Percentiles rank a stretch among this genome's conserved stretches.
Conservation (phyloP, 2,329 filamentous ascomycete species). For the Fusarium mundagurra region DNA sequence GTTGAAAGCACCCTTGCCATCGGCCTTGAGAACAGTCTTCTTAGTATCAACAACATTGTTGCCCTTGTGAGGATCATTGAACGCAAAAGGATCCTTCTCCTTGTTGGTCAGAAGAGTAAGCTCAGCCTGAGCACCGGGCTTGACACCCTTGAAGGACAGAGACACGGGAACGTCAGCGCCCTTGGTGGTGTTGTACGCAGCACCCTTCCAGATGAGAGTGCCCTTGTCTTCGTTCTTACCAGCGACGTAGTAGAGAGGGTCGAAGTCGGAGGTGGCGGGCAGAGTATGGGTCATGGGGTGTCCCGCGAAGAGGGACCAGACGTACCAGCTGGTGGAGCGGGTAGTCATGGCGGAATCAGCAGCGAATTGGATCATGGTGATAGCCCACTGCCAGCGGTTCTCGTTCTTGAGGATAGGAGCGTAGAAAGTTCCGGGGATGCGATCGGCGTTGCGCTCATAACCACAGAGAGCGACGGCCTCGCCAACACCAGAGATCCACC, state of each 20-base stretch:
- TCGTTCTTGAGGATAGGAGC: constrained; percentile 60
- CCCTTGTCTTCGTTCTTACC: constrained; percentile 55
- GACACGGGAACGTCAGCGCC: constrained; percentile 56
- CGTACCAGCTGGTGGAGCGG: constrained; percentile 60
- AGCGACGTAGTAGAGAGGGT: constrained; percentile 61
- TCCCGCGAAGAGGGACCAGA: constrained; percentile 60
- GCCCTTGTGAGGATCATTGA: constrained; percentile 56
- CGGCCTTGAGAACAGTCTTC: constrained; percentile 52
- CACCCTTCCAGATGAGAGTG: constrained; percentile 60
- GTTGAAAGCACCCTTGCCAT: constrained; percentile 57
- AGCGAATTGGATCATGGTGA: constrained; percentile 61
- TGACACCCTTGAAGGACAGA: constrained; percentile 56
- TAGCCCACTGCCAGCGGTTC: constrained; percentile 61
- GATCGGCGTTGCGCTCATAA: constrained; percentile 71
- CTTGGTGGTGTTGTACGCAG: constrained; percentile 62
- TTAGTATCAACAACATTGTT: constrained; percentile 61
- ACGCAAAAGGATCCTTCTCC: constrained; percentile 51
- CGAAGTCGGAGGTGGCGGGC: constrained; percentile 53
- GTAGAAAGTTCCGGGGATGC: constrained; percentile 64
- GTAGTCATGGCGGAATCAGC: constrained; percentile 60
- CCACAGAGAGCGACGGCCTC: constrained; percentile 74
- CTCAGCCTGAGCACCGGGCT: constrained; percentile 51
- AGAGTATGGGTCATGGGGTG: constrained; percentile 59
- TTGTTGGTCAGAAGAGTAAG: constrained; percentile 59
- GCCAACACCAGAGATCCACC: constrained; percentile 67